Conservation (phyloP, 495 filamentous ascomycete species). For the Corynascus novoguineensis region DNA sequence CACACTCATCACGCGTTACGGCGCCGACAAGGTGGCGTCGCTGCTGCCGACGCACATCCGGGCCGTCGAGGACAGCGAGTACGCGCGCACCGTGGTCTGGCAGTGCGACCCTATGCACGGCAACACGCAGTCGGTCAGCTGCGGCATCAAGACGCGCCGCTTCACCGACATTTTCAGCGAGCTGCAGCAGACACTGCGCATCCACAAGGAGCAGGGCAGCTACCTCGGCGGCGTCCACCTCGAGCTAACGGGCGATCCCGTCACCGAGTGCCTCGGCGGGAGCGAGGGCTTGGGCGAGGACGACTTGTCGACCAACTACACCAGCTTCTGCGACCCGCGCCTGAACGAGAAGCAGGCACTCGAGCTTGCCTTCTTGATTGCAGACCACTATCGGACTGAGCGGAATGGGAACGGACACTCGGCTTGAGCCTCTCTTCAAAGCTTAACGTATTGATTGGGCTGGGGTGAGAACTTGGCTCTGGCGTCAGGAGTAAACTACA, state of each 20-base stretch:
- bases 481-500: not conserved
- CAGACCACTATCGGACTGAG: slow-evolving; percentile 61
- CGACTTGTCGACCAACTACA: slow-evolving; percentile 81
- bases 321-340: slow-evolving; percentile 89
- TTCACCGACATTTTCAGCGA: slow-evolving; percentile 85
- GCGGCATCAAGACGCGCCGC: slow-evolving; percentile 79
- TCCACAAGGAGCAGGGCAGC: slow-evolving; percentile 75
- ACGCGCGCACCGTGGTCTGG: slow-evolving; percentile 80
- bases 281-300: slow-evolving; percentile 82
- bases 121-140: slow-evolving; percentile 64
- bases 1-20: slow-evolving; percentile 93
- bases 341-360: slow-evolving; percentile 97
- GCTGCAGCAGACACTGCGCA: slow-evolving; percentile 67
- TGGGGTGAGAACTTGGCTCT: not conserved
- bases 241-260: slow-evolving; percentile 89
- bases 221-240: slow-evolving; percentile 92
- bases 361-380: slow-evolving; percentile 89
- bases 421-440: not conserved
- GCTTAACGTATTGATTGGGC: too few species aligned
- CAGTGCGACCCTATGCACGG: slow-evolving; percentile 99
- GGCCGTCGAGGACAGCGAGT: slow-evolving; percentile 66
- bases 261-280: slow-evolving; percentile 93
- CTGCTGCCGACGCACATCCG: slow-evolving; percentile 79
- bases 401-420: slow-evolving; percentile 20
- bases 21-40: slow-evolving; percentile 61